Evolutionary conservation across 257 asterid genomes (phyloP), one percentile per base, ranked within the genome.

Genomic region (Solanum neorickii): DNA sequence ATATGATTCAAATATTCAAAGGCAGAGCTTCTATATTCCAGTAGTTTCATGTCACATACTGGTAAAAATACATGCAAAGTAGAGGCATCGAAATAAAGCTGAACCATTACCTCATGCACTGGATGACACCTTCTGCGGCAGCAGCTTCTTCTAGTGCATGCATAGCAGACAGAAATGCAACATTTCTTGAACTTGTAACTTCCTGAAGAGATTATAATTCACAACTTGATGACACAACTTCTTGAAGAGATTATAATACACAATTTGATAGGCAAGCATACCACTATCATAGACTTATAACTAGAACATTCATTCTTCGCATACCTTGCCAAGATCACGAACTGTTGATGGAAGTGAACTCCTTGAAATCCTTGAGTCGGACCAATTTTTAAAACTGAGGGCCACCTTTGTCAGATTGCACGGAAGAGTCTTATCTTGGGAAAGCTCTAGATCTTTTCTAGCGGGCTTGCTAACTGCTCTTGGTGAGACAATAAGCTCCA

Each of bases 61-160:
- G 42, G 59, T 78, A 80, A 27, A 44, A 80, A 47, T 29, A 47
- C 29, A 80, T 16, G 85, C 2, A 1, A 49, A 80, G 85, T 10
- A 29, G 68, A 80, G 44, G 39, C 18, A 47, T 47, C 27, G 3
- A 49, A 29, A 49, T 31, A 80, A 29, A 80, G 35, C 62, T 47
- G 87, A 62, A 59, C 75, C 72, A 73, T 56, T 49, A 96, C 99
- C 98, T 94, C 97, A 94, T 90, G 93, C 97, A 94, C 66, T 87
- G 87, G 84, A 95, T 86, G 89, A 95, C 93, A 78, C 93, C 90
- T 47, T 95, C 98, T 1, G 91, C 84, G 23, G 94, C 89, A 41
- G 93, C 94, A 25, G 98, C 97, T 91, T 95, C 98, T 93, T 96
- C 98, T 87, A 96, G 68, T 77, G 98, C 98, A 87, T 88, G 93